Conservation (phyloP, 768 basidiomycete species). For the Roridomyces roridus region DNA sequence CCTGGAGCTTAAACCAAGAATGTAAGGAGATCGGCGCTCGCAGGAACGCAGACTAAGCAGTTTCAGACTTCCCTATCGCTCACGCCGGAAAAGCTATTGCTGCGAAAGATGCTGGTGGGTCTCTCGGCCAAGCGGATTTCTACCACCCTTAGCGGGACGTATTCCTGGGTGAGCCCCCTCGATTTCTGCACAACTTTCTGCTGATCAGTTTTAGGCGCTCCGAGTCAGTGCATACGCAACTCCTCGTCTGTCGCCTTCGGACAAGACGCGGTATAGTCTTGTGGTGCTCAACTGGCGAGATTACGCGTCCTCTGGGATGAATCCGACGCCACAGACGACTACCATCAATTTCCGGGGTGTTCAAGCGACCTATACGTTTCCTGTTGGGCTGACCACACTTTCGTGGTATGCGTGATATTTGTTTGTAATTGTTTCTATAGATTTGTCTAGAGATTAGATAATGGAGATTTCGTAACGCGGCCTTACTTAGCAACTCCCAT, state of each 20-base stretch:
- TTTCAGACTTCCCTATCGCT: constrained; percentile 41
- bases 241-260: constrained; percentile 40
- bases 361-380: constrained; percentile 60
- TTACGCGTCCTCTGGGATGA: constrained; percentile 45
- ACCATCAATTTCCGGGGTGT: constrained; percentile 57
- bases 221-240: constrained; percentile 56
- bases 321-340: constrained; percentile 43
- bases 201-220: constrained; percentile 38
- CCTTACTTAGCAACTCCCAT: not conserved
- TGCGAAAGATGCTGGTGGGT: constrained; percentile 53
- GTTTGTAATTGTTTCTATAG: not conserved
- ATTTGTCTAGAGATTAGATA: no score
- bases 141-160: constrained; percentile 41
- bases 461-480: no score
- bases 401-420: constrained; percentile 23
- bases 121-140: constrained; percentile 46
- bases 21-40: no score
- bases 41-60: no score
- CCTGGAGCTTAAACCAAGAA: constrained; percentile 14
- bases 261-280: constrained; percentile 54
- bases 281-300: constrained; percentile 59
- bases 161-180: not conserved
- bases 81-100: constrained; percentile 59
- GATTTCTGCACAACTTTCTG: not conserved
- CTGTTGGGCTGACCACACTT: constrained; percentile 47